Conservation (phyloP, 176 grass and related monocot species). For the Otatea glauca region DNA sequence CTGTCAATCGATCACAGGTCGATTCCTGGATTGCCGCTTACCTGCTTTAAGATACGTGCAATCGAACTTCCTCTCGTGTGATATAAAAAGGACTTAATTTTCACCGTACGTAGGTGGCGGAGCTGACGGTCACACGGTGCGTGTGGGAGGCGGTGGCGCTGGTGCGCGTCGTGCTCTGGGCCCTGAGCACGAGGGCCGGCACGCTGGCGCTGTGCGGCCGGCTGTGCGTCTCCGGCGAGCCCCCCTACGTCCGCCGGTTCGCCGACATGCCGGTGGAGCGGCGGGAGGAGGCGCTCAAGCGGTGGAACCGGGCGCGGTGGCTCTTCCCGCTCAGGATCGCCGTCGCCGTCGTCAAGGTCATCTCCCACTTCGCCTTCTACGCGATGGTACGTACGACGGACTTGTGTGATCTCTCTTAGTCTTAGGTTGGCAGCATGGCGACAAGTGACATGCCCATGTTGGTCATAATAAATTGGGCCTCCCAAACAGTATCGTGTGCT, state of each 20-base stretch:
- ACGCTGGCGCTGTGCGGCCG: constrained; percentile 65
- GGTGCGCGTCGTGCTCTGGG: constrained; percentile 56
- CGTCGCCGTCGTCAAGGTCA: constrained; percentile 53
- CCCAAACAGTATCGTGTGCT: too few species aligned
- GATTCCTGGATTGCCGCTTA: background rate
- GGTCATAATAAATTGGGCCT: too few species aligned
- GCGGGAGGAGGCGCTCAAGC: constrained; percentile 55
- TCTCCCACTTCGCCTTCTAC: constrained; percentile 56
- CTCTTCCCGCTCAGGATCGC: constrained; percentile 57
- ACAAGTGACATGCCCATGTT: too few species aligned
- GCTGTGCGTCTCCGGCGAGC: constrained; percentile 27
- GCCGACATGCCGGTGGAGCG: constrained; percentile 64
- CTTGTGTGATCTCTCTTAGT: too few species aligned
- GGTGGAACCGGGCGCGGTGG: constrained; percentile 55
- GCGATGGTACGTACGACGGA: constrained; percentile 38
- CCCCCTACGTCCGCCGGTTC: constrained; percentile 65
- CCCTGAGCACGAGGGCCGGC: constrained; percentile 59
- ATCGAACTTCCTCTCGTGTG: background rate
- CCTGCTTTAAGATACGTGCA: background rate
- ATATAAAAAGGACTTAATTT: background rate
- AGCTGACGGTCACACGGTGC: constrained; percentile 48
- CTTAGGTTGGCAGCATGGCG: too few species aligned
- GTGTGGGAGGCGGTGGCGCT: constrained; percentile 49
- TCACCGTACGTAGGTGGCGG: constrained; percentile 56
- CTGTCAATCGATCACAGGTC: too few species aligned